These are phyloP conservation scores for Phytophthora melonis DNA, from an alignment of 352 stramenopile species.

Conservation along the genomic window DNA sequence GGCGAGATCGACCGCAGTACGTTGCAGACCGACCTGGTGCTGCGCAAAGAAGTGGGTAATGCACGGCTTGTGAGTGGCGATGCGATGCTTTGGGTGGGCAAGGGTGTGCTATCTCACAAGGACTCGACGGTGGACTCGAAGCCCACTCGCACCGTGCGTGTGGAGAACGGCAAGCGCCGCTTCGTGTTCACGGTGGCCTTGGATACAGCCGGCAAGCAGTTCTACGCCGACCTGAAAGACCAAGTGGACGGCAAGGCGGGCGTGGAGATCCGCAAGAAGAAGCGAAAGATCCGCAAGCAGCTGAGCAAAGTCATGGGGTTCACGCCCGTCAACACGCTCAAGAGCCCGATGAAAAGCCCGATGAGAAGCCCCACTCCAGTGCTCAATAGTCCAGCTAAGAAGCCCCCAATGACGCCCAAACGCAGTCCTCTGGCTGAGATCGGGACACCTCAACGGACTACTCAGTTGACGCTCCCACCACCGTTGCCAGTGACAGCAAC, in stretches of 20 bases:
- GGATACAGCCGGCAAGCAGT: constrained; percentile 54
- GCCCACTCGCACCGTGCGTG: constrained; percentile 51
- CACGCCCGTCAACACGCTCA: constrained; percentile 73
- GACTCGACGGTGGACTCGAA: constrained; percentile 47
- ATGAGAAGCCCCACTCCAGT: constrained; percentile 32
- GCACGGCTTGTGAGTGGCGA: constrained; percentile 81
- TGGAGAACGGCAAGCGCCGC: constrained; percentile 68
- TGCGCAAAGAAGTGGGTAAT: constrained; percentile 87
- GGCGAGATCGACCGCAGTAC: constrained; percentile 46
- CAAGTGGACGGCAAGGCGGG: constrained; percentile 70
- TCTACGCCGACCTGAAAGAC: constrained; percentile 69
- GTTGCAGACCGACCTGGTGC: constrained; percentile 53
- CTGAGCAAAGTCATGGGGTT: constrained; percentile 70
- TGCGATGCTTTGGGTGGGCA: constrained; percentile 72
- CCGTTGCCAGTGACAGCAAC: constrained; percentile 59
- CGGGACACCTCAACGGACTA: constrained; percentile 59
- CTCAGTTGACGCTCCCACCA: constrained; percentile 49
- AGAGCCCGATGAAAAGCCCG: constrained; percentile 55
- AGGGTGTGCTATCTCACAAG: constrained; percentile 56
- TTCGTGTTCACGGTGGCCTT: constrained; percentile 71
- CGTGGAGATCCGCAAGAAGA: constrained; percentile 70
- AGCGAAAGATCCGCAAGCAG: constrained; percentile 83
- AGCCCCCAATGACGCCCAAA: constrained; percentile 46
- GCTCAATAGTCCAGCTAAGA: constrained; percentile 50
- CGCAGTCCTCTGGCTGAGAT: constrained; percentile 55